Evolutionary conservation across 148 eudicot genomes (phyloP), one percentile per base, ranked within the genome.

Genomic region (Rhododendron williamsianum): DNA sequence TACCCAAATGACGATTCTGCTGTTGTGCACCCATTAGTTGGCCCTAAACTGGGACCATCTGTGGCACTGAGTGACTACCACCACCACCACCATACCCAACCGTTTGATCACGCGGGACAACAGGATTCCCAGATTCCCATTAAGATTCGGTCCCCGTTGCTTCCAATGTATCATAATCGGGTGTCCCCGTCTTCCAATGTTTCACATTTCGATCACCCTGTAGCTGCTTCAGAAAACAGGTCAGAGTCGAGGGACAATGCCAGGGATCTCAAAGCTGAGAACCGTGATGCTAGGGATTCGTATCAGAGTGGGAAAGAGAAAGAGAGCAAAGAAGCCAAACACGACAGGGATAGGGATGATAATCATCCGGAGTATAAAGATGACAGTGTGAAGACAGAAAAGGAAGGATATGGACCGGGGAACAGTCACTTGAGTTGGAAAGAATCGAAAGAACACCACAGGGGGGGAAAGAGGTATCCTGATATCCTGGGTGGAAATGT

Each of bases 401-500:
- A 91, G 91, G 96, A 94, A 83, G 91, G 46, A n/a, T 89, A 79
- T 87, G 86, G 81, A 76, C 86, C 83, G 45, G 86, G 86, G 18
- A 89, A 86, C 84, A 87, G 88, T 89, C 91, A 93, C 58, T 71
- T 89, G n/a, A 91, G 84, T 80, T 93, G 93, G 95, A 93, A 93
- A 92, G 92, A 91, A 81, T 49, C 85, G 27, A 91, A 88, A 89
- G 97, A 93, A 33, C 94, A 91, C 78, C 91, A 94, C 82, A 91
- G 91, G 80, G 91, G 91, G 81, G 91, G 85, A 74, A 93, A 95
- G 89, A 92, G 93, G 85, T 89, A 92, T 86, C 80, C 91, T 79
- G 97, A 94, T 91, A 85, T 84, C 86, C 65, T 86, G 8, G 91
- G 78, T 82, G 98, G 92, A 76, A 90, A 80, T 86, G 41, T 81